Evolutionary conservation across 2,329 filamentous ascomycete species (phyloP).

Genomic region (Cryoendolithus antarcticus): DNA sequence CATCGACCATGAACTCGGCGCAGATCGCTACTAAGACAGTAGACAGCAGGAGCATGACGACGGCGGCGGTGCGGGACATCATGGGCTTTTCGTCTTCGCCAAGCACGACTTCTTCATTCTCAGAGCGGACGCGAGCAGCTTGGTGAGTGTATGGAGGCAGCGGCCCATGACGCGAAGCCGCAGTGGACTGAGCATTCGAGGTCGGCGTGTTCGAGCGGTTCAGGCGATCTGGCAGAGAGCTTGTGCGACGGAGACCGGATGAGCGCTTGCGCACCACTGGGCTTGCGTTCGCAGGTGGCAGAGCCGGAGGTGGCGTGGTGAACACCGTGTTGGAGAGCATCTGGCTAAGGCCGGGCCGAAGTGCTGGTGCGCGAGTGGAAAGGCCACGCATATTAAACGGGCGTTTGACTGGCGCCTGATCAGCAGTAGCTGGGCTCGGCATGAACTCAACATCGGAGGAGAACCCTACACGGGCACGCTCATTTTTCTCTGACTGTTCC

Average conservation of each 20-base stretch:
- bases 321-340: constrained; percentile 63
- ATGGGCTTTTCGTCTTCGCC: constrained; percentile 22
- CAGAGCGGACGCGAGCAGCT: background rate
- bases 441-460: constrained; percentile 23
- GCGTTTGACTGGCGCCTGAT: constrained; percentile 9
- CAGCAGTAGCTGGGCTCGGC: constrained; percentile 7
- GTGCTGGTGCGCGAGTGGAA: constrained; percentile 28
- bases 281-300: constrained; percentile 3
- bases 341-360: constrained; percentile 50
- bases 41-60: constrained; percentile 42
- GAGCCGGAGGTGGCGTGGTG: constrained; percentile 26
- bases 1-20: constrained; percentile 62
- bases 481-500: background rate
- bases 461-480: constrained; percentile 26
- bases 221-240: constrained; percentile 59
- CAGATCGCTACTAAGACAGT: constrained; percentile 49
- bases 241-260: constrained; percentile 51
- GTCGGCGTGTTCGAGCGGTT: constrained; percentile 23
- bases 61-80: constrained; percentile 47
- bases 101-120: constrained; percentile 1
- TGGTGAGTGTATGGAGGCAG: constrained; percentile 18
- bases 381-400: constrained; percentile 32
- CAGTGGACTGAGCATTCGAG: constrained; percentile 10
- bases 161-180: constrained; percentile 11
- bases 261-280: constrained; percentile 7